Evolutionary conservation across 495 filamentous ascomycete species (phyloP).

Genomic region (Cenococcum geophilum): DNA sequence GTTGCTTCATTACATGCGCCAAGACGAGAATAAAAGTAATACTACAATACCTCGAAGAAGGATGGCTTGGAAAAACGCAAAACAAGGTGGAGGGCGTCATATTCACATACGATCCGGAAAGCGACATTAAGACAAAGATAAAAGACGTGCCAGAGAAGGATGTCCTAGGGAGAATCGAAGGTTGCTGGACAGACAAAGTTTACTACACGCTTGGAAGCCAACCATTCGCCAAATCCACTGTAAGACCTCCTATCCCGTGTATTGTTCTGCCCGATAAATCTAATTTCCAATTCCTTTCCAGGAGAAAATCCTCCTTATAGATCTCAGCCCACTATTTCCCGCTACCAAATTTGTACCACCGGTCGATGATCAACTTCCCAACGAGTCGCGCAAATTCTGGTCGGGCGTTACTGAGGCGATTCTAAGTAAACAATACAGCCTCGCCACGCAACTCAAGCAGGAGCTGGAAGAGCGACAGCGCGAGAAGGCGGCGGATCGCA

Average conservation of each 20-base stretch:
- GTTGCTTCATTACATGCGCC: conserved; percentile 76
- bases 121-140: conserved; percentile 68
- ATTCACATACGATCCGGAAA: conserved; percentile 76
- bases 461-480: conserved; percentile 89
- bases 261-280: not conserved
- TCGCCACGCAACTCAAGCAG: conserved; percentile 79
- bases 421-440: conserved; percentile 68
- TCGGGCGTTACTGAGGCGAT: conserved; percentile 82
- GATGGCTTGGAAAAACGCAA: conserved; percentile 86
- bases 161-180: conserved; percentile 74
- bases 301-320: conserved; percentile 67
- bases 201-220: conserved; percentile 50
- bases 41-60: conserved; percentile 85
- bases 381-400: conserved; percentile 91
- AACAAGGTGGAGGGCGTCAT: conserved; percentile 88
- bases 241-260: conserved; percentile 23
- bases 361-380: conserved; percentile 65
- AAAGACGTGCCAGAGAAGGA: conserved; percentile 81
- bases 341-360: conserved; percentile 74
- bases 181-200: conserved; percentile 72
- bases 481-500: conserved; percentile 71
- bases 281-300: conserved; percentile 33
- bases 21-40: conserved; percentile 87
- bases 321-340: conserved; percentile 73
- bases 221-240: conserved; percentile 45